These are phyloP conservation scores for Parasitella parasitica DNA, from an alignment of 371 early-diverging fungal species.

Conservation along the genomic window DNA sequence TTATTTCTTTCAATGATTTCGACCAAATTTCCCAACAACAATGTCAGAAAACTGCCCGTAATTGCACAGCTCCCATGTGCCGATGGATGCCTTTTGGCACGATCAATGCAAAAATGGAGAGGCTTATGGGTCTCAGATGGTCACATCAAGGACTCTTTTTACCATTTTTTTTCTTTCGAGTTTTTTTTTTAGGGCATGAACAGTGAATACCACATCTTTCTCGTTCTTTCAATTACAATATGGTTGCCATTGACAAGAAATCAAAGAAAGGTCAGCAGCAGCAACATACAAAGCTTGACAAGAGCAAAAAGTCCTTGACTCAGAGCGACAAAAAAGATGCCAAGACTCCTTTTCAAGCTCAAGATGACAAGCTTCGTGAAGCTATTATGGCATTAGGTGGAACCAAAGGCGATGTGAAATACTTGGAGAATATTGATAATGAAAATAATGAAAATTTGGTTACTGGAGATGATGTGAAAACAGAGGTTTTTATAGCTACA, in stretches of 20 bases:
- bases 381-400: slow-evolving; percentile 42
- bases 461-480: slow-evolving; percentile 6
- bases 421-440: slow-evolving; percentile 29
- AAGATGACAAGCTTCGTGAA: slow-evolving; percentile 24
- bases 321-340: neutral
- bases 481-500: slow-evolving; percentile 7
- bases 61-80: too few relatives aligned
- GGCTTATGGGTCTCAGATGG: neutral
- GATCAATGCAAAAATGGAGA: neutral
- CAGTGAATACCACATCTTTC: neutral
- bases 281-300: slow-evolving; percentile 2
- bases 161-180: slow-evolving; percentile 1
- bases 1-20: too few relatives aligned
- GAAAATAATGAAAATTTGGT: slow-evolving; percentile 30
- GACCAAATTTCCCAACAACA: too few relatives aligned
- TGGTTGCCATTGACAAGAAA: slow-evolving; percentile 18
- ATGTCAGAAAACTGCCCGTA: too few relatives aligned
- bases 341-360: neutral
- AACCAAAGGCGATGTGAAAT: slow-evolving; percentile 40
- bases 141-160: neutral
- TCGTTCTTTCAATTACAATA: neutral
- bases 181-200: neutral
- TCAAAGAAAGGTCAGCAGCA: slow-evolving; percentile 8
- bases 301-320: neutral
- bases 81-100: too few relatives aligned